Conservation (phyloP, 2,329 filamentous ascomycete species). For the Diatrype stigma region DNA sequence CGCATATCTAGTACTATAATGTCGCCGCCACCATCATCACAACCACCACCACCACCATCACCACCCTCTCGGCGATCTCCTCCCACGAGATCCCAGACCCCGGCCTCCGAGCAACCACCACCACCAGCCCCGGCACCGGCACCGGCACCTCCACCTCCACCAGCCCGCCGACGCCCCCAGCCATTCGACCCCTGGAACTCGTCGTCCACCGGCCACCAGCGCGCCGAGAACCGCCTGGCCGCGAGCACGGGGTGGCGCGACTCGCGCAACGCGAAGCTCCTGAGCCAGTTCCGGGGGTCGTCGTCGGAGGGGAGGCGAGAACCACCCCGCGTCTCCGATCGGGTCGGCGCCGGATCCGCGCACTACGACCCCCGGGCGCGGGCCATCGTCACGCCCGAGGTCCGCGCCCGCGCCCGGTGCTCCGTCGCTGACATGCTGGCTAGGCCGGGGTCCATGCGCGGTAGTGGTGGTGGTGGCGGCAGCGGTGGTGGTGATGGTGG, state of each 20-base stretch:
- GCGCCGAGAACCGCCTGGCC: conserved; percentile 62
- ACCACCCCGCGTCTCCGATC: conserved; percentile 60
- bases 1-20: too few species aligned
- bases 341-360: conserved; percentile 59
- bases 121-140: conserved; percentile 14
- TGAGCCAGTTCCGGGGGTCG: conserved; percentile 61
- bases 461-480: too few species aligned
- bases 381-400: conserved; percentile 39
- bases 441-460: conserved; percentile 39
- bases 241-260: conserved; percentile 64
- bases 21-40: background rate
- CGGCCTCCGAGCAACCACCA: conserved; percentile 2
- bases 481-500: too few species aligned
- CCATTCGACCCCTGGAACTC: conserved; percentile 69
- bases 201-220: conserved; percentile 73
- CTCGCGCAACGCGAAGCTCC: conserved; percentile 64
- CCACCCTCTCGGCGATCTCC: conserved; percentile 19
- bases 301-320: conserved; percentile 54
- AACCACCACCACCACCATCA: conserved; percentile 10
- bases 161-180: conserved; percentile 38
- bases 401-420: conserved; percentile 32
- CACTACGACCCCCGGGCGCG: conserved; percentile 45
- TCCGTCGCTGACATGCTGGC: conserved; percentile 54
- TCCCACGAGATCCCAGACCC: too few species aligned
- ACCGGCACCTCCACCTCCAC: conserved; percentile 26